Evolutionary conservation across 2,329 filamentous ascomycete genomes (phyloP), one percentile per base, ranked within the genome.

Genomic region (Fusarium chlamydosporum): DNA sequence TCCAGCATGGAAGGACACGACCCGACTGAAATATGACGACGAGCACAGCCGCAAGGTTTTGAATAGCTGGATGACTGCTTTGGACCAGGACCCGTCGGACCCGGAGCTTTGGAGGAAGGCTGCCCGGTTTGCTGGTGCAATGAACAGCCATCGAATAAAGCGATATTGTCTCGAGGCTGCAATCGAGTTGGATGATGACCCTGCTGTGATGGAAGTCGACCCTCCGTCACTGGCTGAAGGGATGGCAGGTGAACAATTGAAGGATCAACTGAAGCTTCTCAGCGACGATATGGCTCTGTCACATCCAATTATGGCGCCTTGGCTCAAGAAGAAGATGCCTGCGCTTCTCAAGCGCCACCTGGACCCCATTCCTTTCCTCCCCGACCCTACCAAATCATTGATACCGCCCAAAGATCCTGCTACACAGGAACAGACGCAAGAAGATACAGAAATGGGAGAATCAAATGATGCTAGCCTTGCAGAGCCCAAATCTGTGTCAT

Each of bases 181-280:
- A 7, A 86, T 91, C 33, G 89, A 91, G 75, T 79, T 90, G 37
- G 89, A 91, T 67, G 89, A 91, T 72, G 89, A 91, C 68, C 89
- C 89, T 0, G 83, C 88, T 4, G 80, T 89, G 3, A 82, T 83
- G 29, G 88, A 91, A 65, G 84, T 90, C 13, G 85, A 88, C 33
- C 88, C 89, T 0, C 86, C 86, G 0, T 89, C 88, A 1, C 78
- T 91, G 15, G 87, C 88, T 41, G 89, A 91, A 71, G 86, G 83
- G 0, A 84, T 89, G 62, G 88, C 88, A 0, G 89, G 89, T 6
- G 85, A 89, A 70, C 86, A 90, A 72, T 76, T 91, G 48, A 89
- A 86, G 67, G 78, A 83, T 33, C 82, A 87, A 42, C 80, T 91
- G 7, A 70, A 83, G 23, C 76, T 87, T 4, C 77, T 91, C 3